Evolutionary conservation across 140 eudicot genomes (phyloP).

Genomic region (Oenanthe javanica): DNA sequence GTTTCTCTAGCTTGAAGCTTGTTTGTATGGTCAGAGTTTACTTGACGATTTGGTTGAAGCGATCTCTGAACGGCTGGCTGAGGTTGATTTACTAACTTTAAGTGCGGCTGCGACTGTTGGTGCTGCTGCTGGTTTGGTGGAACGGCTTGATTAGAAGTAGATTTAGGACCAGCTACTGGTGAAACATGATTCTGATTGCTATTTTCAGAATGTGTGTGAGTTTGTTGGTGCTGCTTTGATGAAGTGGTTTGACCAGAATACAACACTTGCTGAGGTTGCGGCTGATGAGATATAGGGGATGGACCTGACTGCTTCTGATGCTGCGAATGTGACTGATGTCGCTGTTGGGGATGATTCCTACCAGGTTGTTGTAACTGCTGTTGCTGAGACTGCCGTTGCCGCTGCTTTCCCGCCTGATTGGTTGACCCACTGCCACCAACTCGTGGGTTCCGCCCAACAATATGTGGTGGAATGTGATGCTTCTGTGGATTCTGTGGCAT

Average conservation of each 20-base stretch:
- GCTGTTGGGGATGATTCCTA: constrained; percentile 57
- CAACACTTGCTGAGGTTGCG: constrained; percentile 42
- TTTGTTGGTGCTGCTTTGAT: constrained; percentile 34
- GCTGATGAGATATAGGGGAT: constrained; percentile 33
- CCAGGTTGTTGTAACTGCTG: constrained; percentile 59
- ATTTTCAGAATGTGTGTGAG: constrained; percentile 37
- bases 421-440: constrained; percentile 26
- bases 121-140: constrained; percentile 39
- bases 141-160: constrained; percentile 7
- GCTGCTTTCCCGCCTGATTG: constrained; percentile 54
- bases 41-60: constrained; percentile 36
- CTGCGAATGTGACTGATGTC: constrained; percentile 45
- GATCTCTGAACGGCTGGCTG: constrained; percentile 36
- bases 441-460: constrained; percentile 42
- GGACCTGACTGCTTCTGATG: constrained; percentile 36
- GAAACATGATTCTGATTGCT: constrained; percentile 32
- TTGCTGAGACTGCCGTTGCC: constrained; percentile 41
- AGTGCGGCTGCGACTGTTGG: constrained; percentile 10
- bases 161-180: constrained; percentile 11
- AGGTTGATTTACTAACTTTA: constrained; percentile 39
- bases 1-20: constrained; percentile 33
- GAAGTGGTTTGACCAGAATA: constrained; percentile 39
- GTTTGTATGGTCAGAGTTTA: constrained; percentile 35
- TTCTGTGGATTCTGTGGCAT: constrained; percentile 45
- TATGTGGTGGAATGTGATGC: constrained; percentile 44